Percentiles rank a stretch among this genome's conserved stretches.
phyloP scores from a whole-genome alignment of 2,329 filamentous ascomycete species.

The Hypomyces perniciosus region DNA sequence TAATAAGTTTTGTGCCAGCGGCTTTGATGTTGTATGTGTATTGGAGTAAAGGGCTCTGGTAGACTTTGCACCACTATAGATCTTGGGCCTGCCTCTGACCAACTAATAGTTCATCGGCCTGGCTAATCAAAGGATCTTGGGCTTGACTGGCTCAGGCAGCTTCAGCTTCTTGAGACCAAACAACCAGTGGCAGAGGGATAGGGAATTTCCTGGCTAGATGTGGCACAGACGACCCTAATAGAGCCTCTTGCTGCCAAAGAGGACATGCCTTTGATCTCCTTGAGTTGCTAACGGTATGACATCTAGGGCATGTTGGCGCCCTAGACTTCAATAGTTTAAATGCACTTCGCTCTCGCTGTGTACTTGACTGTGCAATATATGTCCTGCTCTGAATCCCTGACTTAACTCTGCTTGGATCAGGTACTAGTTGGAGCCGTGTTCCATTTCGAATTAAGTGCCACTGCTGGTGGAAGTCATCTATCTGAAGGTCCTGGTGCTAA shows the following conservation, averaged over 20 bases:
- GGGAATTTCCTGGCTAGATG: no score
- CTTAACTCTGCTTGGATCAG: constrained; percentile 11
- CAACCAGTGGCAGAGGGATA: no score
- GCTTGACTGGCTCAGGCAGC: no score
- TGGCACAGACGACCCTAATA: no score
- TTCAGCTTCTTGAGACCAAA: no score
- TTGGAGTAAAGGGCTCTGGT: no score
- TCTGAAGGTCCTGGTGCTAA: constrained; percentile 8
- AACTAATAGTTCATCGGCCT: no score
- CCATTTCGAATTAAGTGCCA: constrained; percentile 13
- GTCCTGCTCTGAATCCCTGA: constrained; percentile 7
- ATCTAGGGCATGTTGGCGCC: constrained; percentile 14
- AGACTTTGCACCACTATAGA: no score
- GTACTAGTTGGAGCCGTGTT: constrained; percentile 8
- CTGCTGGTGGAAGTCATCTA: constrained; percentile 14
- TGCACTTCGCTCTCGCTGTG: constrained; percentile 8
- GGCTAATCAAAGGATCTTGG: no score
- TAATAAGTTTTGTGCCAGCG: no score
- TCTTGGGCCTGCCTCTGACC: no score
- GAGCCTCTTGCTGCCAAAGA: constrained; percentile 7
- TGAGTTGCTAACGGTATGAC: constrained; percentile 9
- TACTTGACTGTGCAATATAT: constrained; percentile 12
- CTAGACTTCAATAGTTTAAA: constrained; percentile 15
- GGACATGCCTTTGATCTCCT: constrained; percentile 14
- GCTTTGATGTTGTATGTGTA: no score